These are phyloP conservation scores for Ramaria rubella DNA, from an alignment of 768 basidiomycete species.

Conservation along the genomic window DNA sequence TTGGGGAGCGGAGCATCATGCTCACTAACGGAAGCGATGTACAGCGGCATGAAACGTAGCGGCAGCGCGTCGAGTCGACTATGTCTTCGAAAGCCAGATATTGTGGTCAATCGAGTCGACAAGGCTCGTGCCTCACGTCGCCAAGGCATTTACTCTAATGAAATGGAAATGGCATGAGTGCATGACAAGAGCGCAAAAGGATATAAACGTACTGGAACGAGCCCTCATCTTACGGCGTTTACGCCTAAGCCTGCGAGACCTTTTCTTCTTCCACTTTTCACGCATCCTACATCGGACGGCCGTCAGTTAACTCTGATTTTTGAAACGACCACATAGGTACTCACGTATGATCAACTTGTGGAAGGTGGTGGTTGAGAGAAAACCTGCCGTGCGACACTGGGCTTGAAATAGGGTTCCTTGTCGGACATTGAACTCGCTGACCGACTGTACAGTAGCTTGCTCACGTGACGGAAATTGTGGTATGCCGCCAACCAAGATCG, in stretches of 20 bases:
- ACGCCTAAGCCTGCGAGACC: constrained; percentile 85
- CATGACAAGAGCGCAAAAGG: neutral
- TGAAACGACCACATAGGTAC: neutral
- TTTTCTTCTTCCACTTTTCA: constrained; percentile 98
- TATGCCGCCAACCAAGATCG: constrained; percentile 25
- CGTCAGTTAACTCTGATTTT: neutral
- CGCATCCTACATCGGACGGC: constrained; percentile 53
- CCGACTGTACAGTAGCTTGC: neutral
- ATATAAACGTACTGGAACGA: constrained; percentile 69
- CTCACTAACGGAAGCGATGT: neutral
- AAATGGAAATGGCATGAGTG: neutral
- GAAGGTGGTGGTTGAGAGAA: constrained; percentile 5
- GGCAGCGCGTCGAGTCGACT: neutral
- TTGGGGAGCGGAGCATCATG: neutral
- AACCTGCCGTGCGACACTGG: neutral
- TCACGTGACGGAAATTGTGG: neutral
- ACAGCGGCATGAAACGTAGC: neutral
- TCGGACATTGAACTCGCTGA: neutral
- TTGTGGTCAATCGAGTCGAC: neutral
- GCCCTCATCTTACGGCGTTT: constrained; percentile 96
- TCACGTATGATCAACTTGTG: neutral
- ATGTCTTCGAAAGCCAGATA: neutral
- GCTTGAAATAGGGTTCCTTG: constrained; percentile 5
- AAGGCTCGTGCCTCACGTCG: neutral
- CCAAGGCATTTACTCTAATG: constrained; percentile 1